These are phyloP conservation scores for Solanum okadae DNA, from an alignment of 257 asterid genomes.

Conservation along the genomic window DNA sequence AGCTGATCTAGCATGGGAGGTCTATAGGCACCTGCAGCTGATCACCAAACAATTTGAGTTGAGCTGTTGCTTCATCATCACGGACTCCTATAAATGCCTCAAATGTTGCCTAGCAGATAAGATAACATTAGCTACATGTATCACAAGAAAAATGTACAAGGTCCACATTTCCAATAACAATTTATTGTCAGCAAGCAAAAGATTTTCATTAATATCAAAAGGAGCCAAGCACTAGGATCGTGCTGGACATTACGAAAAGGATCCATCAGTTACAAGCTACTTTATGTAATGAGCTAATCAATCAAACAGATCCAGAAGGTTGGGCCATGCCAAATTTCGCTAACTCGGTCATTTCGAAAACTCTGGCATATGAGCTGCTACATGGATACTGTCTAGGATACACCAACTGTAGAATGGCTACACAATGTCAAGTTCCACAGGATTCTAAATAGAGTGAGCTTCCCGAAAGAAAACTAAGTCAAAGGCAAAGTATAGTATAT, in stretches of 20 bases:
- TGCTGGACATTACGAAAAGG: not conserved
- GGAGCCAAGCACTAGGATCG: not conserved
- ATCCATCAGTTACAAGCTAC: not conserved
- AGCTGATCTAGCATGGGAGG: not conserved
- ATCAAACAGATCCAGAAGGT: not conserved
- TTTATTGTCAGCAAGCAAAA: not conserved
- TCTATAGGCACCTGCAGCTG: slow-evolving; percentile 59
- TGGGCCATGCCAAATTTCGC: not conserved
- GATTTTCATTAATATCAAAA: not conserved
- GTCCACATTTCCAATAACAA: not conserved
- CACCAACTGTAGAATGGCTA: not conserved
- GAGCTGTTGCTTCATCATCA: slow-evolving; percentile 88
- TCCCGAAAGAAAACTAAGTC: not conserved
- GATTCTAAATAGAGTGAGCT: not conserved
- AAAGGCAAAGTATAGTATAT: not conserved
- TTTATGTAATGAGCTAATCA: not conserved
- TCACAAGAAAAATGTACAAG: not conserved
- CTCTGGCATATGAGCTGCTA: not conserved
- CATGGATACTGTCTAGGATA: not conserved
- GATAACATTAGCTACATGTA: not conserved
- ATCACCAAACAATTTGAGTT: slow-evolving; percentile 80
- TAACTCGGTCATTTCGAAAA: not conserved
- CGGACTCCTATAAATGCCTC: slow-evolving; percentile 89
- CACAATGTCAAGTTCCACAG: not conserved
- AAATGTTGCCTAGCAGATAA: slow-evolving; percentile 62